Evolutionary conservation across 768 basidiomycete species (phyloP).

Genomic region (Hortiboletus flavorubellus): DNA sequence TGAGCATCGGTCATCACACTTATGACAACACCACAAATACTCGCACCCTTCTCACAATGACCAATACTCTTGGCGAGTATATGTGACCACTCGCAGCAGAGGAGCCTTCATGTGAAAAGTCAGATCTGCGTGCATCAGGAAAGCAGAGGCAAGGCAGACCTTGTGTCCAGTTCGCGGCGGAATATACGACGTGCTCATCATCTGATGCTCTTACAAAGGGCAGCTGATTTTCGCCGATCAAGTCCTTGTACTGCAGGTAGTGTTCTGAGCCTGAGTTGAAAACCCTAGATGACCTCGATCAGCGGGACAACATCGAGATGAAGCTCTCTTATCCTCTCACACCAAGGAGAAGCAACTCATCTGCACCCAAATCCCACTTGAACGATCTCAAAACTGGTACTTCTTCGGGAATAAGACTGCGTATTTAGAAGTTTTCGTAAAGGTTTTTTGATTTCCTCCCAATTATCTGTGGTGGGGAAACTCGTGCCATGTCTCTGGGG

Average conservation of each 20-base stretch:
- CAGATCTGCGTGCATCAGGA: neutral
- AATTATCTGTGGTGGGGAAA: conserved; percentile 58
- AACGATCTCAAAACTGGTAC: conserved; percentile 59
- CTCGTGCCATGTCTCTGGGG: conserved; percentile 80
- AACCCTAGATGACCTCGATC: conserved; percentile 33
- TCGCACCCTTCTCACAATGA: conserved; percentile 53
- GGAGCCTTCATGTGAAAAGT: conserved; percentile 47
- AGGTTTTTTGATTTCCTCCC: conserved; percentile 41
- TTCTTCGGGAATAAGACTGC: conserved; percentile 39
- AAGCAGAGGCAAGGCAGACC: conserved; percentile 35
- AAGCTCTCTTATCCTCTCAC: conserved; percentile 50
- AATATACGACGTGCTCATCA: conserved; percentile 56
- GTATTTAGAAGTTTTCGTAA: conserved; percentile 54
- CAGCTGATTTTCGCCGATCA: conserved; percentile 41
- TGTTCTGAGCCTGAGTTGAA: conserved; percentile 50
- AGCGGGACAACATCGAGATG: neutral
- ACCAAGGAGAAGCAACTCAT: conserved; percentile 66
- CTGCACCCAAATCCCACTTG: conserved; percentile 53
- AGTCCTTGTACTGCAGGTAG: conserved; percentile 50
- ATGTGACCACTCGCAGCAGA: conserved; percentile 44
- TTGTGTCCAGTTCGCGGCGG: conserved; percentile 66
- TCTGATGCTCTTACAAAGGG: conserved; percentile 56
- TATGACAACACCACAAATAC: conserved; percentile 12
- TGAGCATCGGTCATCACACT: neutral
- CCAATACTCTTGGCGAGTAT: conserved; percentile 47